Base-by-base conservation (phyloP, 176 grass and related monocot genomes). In the Eragrostis curvula region DNA sequence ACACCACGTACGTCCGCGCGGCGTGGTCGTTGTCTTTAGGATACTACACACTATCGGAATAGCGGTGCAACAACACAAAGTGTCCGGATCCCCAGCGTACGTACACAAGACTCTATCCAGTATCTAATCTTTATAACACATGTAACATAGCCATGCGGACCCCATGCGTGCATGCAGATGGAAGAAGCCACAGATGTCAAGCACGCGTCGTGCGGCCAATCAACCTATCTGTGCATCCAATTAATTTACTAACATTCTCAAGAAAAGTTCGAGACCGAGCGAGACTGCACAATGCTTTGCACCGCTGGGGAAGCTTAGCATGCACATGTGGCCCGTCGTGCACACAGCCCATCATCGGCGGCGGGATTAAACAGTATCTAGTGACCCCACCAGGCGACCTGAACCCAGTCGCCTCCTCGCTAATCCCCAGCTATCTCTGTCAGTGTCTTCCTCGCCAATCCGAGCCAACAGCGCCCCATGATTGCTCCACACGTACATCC, bases 401-500 rank as follows among this genome's bases (percentile, higher is more conserved):
- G 20, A 57, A 9, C 21, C 6, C n/a, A 17, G 7, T 56, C 55
- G 15, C 55, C 55, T 24, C 7, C 8, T 11, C 56, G 21, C 8
- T 58, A 24, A 58, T 58, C 20, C 56, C 56, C 8, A 58, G 21
- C 55, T 10, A 58, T 23, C 55, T 58, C 70, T 36, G 10, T 18
- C 17, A 39, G 5, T 11, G 14, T 27, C 44, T 70, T 69, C 28
- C n/a, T 53, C 23, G 39, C 44, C 30, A 42, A 74, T 53, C 58
- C 39, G 43, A 9, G 36, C 5, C 25, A 14, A 50, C 51, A 66
- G 15, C 6, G 40, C 42, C 27, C 11, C 62, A 68, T 84, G 63
- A 84, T 77, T 84, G 40, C 72, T 84, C 49, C 72, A 59, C 82
- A 84, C 62, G 82, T 70, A 70, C 27, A 29, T 28, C 74, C 56